phyloP scores from a whole-genome alignment of 1,284 basidiomycete genomes.

The Ustilago esculenta region DNA sequence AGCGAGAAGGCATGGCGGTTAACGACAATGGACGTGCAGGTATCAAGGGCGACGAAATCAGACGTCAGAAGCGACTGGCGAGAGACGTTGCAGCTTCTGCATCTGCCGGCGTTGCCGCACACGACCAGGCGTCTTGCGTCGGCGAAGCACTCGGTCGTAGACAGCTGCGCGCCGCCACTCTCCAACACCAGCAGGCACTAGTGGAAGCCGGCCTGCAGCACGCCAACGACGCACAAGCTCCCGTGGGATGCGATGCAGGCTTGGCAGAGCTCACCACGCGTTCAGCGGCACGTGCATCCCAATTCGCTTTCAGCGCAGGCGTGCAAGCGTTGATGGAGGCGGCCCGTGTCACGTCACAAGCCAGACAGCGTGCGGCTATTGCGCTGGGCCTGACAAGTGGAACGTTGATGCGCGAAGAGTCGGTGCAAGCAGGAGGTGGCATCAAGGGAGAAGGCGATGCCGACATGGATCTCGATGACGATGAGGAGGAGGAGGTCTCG shows the following conservation, averaged over 20 bases:
- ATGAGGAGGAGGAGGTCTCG: conserved; percentile 30
- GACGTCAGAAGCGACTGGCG: conserved; percentile 28
- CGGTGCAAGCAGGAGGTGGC: conserved; percentile 11
- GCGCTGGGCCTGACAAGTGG: conserved; percentile 35
- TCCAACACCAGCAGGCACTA: conserved; percentile 13
- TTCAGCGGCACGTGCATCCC: conserved; percentile 15
- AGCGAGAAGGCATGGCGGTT: conserved; percentile 54
- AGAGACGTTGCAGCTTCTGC: conserved; percentile 16
- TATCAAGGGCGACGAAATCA: conserved; percentile 36
- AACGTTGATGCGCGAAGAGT: conserved; percentile 29
- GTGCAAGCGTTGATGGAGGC: conserved; percentile 44
- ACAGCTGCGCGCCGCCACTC: conserved; percentile 17
- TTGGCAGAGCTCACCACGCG: conserved; percentile 12
- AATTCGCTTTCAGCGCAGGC: conserved; percentile 31
- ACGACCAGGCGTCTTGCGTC: background rate
- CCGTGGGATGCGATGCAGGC: background rate
- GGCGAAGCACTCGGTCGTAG: conserved; percentile 16
- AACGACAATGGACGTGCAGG: conserved; percentile 50
- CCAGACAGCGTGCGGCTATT: conserved; percentile 34
- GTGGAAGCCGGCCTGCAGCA: conserved; percentile 7
- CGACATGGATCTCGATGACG: conserved; percentile 37
- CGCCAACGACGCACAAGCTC: background rate
- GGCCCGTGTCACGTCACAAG: conserved; percentile 32
- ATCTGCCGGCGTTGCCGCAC: background rate
- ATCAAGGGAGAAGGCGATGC: conserved; percentile 15